phyloP scores from a whole-genome alignment of 768 basidiomycete species.

The Russula earlei region DNA sequence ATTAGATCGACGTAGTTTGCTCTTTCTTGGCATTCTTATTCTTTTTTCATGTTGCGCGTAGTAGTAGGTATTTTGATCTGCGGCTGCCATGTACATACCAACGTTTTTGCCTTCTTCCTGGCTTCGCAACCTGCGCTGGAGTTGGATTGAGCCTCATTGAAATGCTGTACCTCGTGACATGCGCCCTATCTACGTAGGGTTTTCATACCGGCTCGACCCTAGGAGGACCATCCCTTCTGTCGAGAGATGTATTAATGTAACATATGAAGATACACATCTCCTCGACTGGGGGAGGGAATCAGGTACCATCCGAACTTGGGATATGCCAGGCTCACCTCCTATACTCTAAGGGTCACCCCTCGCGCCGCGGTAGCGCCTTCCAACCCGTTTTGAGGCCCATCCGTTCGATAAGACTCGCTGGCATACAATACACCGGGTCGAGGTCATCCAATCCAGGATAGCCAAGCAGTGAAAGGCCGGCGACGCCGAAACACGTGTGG shows the following conservation, averaged over 20 bases:
- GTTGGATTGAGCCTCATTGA: neutral
- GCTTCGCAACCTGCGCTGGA: neutral
- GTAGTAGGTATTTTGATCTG: neutral
- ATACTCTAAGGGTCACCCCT: neutral
- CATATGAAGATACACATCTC: neutral
- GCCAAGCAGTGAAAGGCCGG: slow-evolving; percentile 81
- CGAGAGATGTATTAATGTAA: too few relatives aligned
- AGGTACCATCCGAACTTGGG: neutral
- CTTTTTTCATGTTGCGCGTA: neutral
- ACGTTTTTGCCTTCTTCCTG: neutral
- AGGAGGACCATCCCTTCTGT: neutral
- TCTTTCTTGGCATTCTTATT: neutral
- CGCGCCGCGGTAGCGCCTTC: slow-evolving; percentile 42
- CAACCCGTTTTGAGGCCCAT: slow-evolving; percentile 62
- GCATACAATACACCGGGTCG: slow-evolving; percentile 97
- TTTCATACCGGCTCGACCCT: neutral
- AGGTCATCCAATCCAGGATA: slow-evolving; percentile 77
- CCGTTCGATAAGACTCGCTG: slow-evolving; percentile 58
- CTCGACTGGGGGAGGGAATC: neutral
- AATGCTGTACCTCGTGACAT: neutral
- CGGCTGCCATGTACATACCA: slow-evolving; percentile 8
- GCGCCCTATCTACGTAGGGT: neutral
- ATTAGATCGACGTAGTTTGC: slow-evolving; percentile 7
- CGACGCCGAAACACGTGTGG: slow-evolving; percentile 84
- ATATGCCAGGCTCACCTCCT: neutral